A percentile compares a stretch with the other conserved stretches of the same genome.
phyloP scores from a whole-genome alignment of 2,329 filamentous ascomycete genomes.

The Rosellinia necatrix region DNA sequence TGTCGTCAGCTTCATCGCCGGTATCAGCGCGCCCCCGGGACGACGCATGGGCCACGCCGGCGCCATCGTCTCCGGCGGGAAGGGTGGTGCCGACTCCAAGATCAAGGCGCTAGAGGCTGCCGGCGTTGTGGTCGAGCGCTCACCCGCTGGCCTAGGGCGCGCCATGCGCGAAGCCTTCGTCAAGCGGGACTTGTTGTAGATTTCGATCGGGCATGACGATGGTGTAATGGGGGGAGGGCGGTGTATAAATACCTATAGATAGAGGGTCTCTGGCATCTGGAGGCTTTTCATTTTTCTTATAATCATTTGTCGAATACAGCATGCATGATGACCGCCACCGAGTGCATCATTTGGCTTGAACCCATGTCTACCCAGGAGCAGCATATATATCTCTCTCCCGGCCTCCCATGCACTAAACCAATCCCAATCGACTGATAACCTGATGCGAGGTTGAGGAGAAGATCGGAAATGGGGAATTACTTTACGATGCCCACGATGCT shows the following conservation, averaged over 20 bases:
- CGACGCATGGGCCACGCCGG: constrained; percentile 98
- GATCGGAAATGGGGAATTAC: not conserved
- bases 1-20: constrained; percentile 96
- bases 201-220: not conserved
- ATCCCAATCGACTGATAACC: not conserved
- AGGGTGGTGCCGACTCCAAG: constrained; percentile 98
- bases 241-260: constrained; percentile 33
- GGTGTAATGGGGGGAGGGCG: constrained; percentile 19
- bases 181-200: constrained; percentile 89
- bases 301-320: constrained; percentile 25
- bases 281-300: constrained; percentile 17
- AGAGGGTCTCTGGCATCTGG: constrained; percentile 29
- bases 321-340: constrained; percentile 13
- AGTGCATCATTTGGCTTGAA: constrained; percentile 4
- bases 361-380: not conserved
- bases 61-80: constrained; percentile 95
- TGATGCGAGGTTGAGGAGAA: not conserved
- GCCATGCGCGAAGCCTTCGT: constrained; percentile 94
- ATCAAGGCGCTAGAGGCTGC: constrained; percentile 91
- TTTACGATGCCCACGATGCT: not conserved
- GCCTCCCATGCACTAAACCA: not conserved
- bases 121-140: constrained; percentile 95
- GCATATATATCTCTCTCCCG: not conserved
- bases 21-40: constrained; percentile 95
- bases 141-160: constrained; percentile 89